Evolutionary conservation across 371 early-diverging fungal species (phyloP).

Genomic region (Zopfochytrium polystomum): DNA sequence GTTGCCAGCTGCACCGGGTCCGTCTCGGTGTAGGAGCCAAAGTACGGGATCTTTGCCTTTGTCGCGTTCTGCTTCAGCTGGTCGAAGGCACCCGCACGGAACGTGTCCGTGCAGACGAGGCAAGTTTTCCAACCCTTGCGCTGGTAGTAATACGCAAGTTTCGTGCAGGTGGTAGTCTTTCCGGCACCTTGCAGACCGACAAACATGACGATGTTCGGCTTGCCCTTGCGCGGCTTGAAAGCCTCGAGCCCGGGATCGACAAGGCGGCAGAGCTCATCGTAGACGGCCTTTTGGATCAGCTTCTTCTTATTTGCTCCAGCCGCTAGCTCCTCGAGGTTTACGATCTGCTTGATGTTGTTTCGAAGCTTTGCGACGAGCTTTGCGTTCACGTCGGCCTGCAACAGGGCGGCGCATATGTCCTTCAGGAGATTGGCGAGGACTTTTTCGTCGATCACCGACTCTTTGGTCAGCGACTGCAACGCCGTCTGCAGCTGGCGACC

Average conservation of each 20-base stretch:
- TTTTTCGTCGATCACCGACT: slow-evolving; percentile 86
- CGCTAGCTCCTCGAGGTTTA: slow-evolving; percentile 81
- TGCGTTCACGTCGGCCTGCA: slow-evolving; percentile 95
- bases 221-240: slow-evolving; percentile 80
- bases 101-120: slow-evolving; percentile 99
- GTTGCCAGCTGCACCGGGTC: slow-evolving; percentile 95
- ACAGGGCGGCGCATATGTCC: slow-evolving; percentile 85
- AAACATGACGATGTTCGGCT: slow-evolving; percentile 94
- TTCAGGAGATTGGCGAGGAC: slow-evolving; percentile 80
- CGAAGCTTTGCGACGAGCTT: slow-evolving; percentile 82
- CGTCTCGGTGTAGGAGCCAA: slow-evolving; percentile 90
- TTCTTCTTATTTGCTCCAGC: slow-evolving; percentile 78
- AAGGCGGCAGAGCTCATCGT: slow-evolving; percentile 90
- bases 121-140: slow-evolving; percentile 97
- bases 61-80: slow-evolving; percentile 99
- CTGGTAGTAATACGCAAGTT: slow-evolving; percentile 95
- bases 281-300: slow-evolving; percentile 91
- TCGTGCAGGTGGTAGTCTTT: slow-evolving; percentile 99
- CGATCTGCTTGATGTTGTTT: slow-evolving; percentile 78
- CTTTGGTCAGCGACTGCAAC: slow-evolving; percentile 68
- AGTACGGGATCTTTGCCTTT: slow-evolving; percentile 97
- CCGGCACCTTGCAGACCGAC: slow-evolving; percentile 99
- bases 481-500: slow-evolving; percentile 87
- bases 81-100: slow-evolving; percentile 99
- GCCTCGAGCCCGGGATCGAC: slow-evolving; percentile 93